phyloP scores from a whole-genome alignment of 2,329 filamentous ascomycete species.

The Beauveria varroae region DNA sequence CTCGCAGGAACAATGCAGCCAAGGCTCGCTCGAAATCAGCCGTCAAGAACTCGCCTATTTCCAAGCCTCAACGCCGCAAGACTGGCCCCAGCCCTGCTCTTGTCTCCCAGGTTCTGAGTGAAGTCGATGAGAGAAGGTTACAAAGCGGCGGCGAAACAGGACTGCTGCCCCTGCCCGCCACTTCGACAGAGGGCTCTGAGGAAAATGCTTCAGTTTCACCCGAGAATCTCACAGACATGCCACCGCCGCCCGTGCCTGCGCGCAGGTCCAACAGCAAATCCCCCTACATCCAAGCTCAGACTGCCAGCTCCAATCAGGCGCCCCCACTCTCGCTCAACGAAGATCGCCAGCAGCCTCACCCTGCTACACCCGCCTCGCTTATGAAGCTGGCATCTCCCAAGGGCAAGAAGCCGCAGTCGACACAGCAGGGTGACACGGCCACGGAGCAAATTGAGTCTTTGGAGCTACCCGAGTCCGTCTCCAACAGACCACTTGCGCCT shows the following conservation, averaged over 20 bases:
- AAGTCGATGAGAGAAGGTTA: conserved; percentile 38
- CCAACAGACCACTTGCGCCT: conserved; percentile 21
- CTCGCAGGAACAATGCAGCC: conserved; percentile 42
- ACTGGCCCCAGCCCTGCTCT: conserved; percentile 44
- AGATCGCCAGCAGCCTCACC: conserved; percentile 41
- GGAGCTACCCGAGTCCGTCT: conserved; percentile 65
- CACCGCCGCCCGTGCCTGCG: conserved; percentile 59
- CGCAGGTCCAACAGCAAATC: conserved; percentile 59
- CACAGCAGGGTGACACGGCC: conserved; percentile 32
- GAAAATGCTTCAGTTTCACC: conserved; percentile 60
- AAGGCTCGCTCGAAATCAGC: conserved; percentile 45
- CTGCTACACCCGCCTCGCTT: conserved; percentile 79
- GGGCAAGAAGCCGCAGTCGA: conserved; percentile 37
- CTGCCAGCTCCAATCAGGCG: conserved; percentile 17
- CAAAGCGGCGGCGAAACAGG: conserved; percentile 31
- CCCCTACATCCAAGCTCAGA: conserved; percentile 56
- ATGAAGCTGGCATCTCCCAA: conserved; percentile 64
- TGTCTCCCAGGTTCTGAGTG: conserved; percentile 46
- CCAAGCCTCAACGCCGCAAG: conserved; percentile 56
- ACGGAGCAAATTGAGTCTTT: conserved; percentile 50
- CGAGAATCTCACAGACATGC: conserved; percentile 57
- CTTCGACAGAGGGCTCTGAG: conserved; percentile 48
- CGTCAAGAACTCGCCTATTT: conserved; percentile 64
- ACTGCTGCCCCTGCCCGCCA: conserved; percentile 30
- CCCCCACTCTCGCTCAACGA: conserved; percentile 8